Evolutionary conservation across 2,329 filamentous ascomycete species (phyloP).

Genomic region (Cladophialophora exuberans): DNA sequence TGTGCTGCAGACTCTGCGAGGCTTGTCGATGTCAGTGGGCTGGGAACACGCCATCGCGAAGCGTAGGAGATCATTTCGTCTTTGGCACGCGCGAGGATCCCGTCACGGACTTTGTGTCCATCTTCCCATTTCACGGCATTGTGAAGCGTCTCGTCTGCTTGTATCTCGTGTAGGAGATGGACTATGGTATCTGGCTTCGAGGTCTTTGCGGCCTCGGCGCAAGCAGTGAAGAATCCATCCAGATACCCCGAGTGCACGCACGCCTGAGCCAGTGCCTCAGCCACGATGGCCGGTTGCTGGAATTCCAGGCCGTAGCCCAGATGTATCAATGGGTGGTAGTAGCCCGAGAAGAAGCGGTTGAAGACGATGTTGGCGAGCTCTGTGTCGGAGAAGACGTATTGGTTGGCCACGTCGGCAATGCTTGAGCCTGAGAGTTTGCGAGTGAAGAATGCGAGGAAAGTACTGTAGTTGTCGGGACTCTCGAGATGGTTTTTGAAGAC

Average conservation of each 20-base stretch:
- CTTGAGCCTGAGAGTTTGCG: not conserved
- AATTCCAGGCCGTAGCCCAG: slow-evolving; percentile 6
- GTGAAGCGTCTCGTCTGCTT: not conserved
- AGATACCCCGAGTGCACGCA: slow-evolving; percentile 5
- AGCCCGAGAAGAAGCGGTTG: slow-evolving; percentile 10
- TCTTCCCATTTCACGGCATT: slow-evolving; percentile 6
- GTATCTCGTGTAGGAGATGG: not conserved
- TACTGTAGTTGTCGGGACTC: slow-evolving; percentile 1
- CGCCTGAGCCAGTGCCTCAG: slow-evolving; percentile 7
- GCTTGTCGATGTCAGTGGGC: not conserved
- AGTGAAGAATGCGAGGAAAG: not conserved
- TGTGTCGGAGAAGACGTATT: slow-evolving; percentile 7
- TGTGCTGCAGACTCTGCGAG: slow-evolving; percentile 3
- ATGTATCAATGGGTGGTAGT: slow-evolving; percentile 9
- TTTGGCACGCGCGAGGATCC: not conserved
- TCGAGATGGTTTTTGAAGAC: not conserved
- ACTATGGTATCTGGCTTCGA: not conserved
- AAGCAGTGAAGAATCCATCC: slow-evolving; percentile 6
- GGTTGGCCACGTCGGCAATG: not conserved
- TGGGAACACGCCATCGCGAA: not conserved
- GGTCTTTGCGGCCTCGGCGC: not conserved
- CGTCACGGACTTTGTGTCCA: slow-evolving; percentile 6
- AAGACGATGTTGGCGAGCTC: not conserved
- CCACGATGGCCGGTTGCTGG: slow-evolving; percentile 6
- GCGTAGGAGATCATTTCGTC: slow-evolving; percentile 3